These are phyloP conservation scores for Mycena citricolor DNA, from an alignment of 1,284 basidiomycete genomes.

Conservation along the genomic window DNA sequence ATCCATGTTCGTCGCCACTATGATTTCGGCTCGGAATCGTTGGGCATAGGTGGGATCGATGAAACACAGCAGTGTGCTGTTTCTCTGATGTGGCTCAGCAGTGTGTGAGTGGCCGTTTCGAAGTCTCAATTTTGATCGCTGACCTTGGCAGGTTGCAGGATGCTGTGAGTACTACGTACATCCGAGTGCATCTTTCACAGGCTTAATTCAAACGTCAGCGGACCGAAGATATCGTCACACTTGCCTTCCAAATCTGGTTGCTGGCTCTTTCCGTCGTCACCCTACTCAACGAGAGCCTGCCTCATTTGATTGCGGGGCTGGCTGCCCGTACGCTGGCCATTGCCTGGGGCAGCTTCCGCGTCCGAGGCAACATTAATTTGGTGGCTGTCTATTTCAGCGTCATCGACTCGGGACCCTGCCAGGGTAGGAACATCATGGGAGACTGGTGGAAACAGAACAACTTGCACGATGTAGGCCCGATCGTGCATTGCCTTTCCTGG, in stretches of 20 bases:
- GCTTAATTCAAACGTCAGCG: conserved; percentile 25
- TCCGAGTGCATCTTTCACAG: background rate
- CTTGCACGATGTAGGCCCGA: conserved; percentile 36
- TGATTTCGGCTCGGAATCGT: background rate
- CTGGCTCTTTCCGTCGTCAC: conserved; percentile 41
- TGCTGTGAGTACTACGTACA: conserved; percentile 23
- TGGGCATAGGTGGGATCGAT: conserved; percentile 17
- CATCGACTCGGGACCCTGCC: conserved; percentile 38
- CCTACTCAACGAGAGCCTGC: conserved; percentile 48
- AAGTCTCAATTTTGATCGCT: background rate
- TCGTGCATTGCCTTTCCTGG: background rate
- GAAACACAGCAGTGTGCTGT: conserved; percentile 31
- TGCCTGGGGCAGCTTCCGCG: conserved; percentile 43
- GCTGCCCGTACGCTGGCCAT: conserved; percentile 43
- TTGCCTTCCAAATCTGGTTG: conserved; percentile 45
- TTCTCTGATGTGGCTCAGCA: conserved; percentile 43
- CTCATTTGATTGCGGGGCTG: conserved; percentile 45
- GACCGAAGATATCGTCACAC: conserved; percentile 43
- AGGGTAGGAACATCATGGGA: conserved; percentile 36
- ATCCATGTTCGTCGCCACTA: conserved; percentile 11
- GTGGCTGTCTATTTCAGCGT: conserved; percentile 32
- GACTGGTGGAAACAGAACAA: conserved; percentile 39
- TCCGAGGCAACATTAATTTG: conserved; percentile 32
- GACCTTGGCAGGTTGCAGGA: conserved; percentile 30
- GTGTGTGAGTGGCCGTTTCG: conserved; percentile 32